Base-by-base conservation (phyloP, 495 filamentous ascomycete species). In the Podospora didyma region DNA sequence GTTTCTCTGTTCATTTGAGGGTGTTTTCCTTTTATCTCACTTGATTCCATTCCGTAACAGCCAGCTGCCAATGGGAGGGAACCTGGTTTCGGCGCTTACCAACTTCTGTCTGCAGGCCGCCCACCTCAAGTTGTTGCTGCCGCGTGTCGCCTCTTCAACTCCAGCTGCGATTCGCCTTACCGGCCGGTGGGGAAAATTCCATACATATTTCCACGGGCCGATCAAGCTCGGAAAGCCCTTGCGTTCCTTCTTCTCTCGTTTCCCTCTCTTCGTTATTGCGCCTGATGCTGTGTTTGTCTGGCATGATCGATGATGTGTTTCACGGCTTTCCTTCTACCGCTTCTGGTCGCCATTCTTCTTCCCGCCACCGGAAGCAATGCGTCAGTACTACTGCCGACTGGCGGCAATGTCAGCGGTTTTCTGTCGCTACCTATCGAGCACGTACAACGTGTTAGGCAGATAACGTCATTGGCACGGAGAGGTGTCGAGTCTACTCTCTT, bases 381-480 rank as follows among this genome's bases (percentile, higher is more conserved):
- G 14, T 3, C 46, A 2, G n/a, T 51, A 7, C 14, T 21, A 14
- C n/a, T n/a, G n/a, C 58, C 34, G 26, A 34, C 46, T 17, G 37
- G n/a, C 2, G 20, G 44, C 14, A 20, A 20, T 14, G 19, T 41
- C 16, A 9, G 34, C 7, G 56, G 56, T 21, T 58, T 62, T 26
- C 34, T 58, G 2, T 55, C 55, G 20, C 47, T 62, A n/a, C 51
- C 51, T 3, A 31, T 62, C 39, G 14, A 52, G 20, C 47, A 58
- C 7, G 31, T 35, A 5, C 52, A 37, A 3, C 52, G 28, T 19
- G 26, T 46, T 14, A 4, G 20, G 21, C 20, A 37, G 7, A 12
- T 35, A 12, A 34, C 20, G 9, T n/a, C n/a, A n/a, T n/a, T n/a
- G n/a, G n/a, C n/a, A n/a, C 49, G 37, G 49, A 42, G 56, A 11